Evolutionary conservation across 2,329 filamentous ascomycete species (phyloP).

Genomic region (Fusarium succisae): DNA sequence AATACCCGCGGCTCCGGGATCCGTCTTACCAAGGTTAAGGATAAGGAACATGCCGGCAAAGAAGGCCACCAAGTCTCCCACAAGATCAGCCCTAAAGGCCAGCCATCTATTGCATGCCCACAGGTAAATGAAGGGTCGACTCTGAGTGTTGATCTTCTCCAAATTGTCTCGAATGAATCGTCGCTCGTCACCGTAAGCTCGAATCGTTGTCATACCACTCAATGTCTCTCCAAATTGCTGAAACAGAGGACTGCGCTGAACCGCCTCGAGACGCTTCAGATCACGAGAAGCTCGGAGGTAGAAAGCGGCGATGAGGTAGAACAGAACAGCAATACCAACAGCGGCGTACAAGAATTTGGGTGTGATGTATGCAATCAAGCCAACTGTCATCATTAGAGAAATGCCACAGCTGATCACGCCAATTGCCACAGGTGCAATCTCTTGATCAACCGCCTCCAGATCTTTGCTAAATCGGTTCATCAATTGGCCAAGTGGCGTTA

Average conservation of each 20-base stretch:
- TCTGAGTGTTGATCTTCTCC: slow-evolving; percentile 85
- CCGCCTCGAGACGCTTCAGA: slow-evolving; percentile 92
- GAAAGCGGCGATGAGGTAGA: slow-evolving; percentile 83
- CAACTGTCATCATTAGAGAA: slow-evolving; percentile 82
- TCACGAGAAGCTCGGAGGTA: slow-evolving; percentile 95
- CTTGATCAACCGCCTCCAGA: slow-evolving; percentile 92
- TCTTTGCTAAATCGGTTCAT: slow-evolving; percentile 99
- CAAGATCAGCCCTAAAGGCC: slow-evolving; percentile 87
- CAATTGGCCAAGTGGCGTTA: slow-evolving; percentile 92
- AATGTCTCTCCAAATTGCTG: slow-evolving; percentile 98
- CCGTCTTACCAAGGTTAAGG: slow-evolving; percentile 80
- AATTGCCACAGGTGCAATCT: slow-evolving; percentile 92
- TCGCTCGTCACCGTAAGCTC: slow-evolving; percentile 93
- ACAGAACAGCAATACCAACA: slow-evolving; percentile 83
- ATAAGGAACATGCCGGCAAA: slow-evolving; percentile 94
- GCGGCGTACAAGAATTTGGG: slow-evolving; percentile 90
- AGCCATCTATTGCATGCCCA: slow-evolving; percentile 99
- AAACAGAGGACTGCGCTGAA: slow-evolving; percentile 93
- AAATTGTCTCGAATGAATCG: slow-evolving; percentile 95
- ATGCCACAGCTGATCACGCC: slow-evolving; percentile 72
- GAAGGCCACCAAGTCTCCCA: slow-evolving; percentile 92
- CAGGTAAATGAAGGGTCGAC: slow-evolving; percentile 92
- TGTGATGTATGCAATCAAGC: slow-evolving; percentile 87
- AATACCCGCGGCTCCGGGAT: slow-evolving; percentile 91
- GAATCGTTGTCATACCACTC: slow-evolving; percentile 93